Evolutionary conservation across 306 rosid species (phyloP).

Genomic region (Cucurbita ficifolia): DNA sequence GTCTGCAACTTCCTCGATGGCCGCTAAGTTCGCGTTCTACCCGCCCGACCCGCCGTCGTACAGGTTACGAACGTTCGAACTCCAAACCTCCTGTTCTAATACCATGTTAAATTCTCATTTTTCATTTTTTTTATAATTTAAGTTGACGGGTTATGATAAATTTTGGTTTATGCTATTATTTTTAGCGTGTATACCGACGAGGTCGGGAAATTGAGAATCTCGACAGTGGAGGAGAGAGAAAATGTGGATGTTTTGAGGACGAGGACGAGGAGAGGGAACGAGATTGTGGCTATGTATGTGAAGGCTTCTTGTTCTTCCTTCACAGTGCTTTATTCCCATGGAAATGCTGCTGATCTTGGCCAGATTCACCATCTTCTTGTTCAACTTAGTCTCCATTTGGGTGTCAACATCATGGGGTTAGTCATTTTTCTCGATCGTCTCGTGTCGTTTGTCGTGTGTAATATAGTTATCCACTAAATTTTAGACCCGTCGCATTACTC

Average conservation of each 20-base stretch:
- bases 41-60: conserved; percentile 56
- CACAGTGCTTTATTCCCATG: conserved; percentile 55
- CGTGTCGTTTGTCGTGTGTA: neutral
- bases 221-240: conserved; percentile 32
- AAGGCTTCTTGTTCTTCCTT: conserved; percentile 43
- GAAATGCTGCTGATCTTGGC: conserved; percentile 70
- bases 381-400: conserved; percentile 48
- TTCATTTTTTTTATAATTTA: too few relatives aligned
- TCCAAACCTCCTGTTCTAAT: neutral
- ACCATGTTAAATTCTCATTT: neutral
- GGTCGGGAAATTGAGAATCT: conserved; percentile 32
- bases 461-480: neutral
- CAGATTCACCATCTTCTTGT: conserved; percentile 47
- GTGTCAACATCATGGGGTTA: conserved; percentile 62
- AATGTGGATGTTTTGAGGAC: conserved; percentile 46
- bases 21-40: conserved; percentile 50
- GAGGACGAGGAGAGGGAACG: conserved; percentile 44
- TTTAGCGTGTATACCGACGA: conserved; percentile 14
- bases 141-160: neutral
- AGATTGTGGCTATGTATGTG: conserved; percentile 41
- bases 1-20: conserved; percentile 60
- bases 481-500: neutral
- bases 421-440: neutral
- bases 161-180: too few relatives aligned
- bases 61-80: neutral